These are phyloP conservation scores for Candida sojae DNA, from an alignment of 1,139 yeast genomes.

Conservation along the genomic window DNA sequence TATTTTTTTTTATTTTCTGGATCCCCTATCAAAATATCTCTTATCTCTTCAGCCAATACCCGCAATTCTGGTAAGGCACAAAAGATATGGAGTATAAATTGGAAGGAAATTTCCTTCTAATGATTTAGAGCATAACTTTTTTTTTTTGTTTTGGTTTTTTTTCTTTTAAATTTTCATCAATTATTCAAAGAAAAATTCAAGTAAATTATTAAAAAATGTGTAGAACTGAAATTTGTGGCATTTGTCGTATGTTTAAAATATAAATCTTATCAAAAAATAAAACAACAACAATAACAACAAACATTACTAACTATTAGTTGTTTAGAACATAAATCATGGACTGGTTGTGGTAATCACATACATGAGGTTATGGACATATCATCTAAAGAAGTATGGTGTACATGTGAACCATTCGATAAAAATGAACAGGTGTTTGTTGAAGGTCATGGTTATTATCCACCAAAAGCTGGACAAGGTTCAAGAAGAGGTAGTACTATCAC, in stretches of 20 bases:
- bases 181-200: background rate
- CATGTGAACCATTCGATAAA: slow-evolving; percentile 28
- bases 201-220: slow-evolving; percentile 25
- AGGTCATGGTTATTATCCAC: slow-evolving; percentile 36
- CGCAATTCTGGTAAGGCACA: background rate
- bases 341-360: slow-evolving; percentile 39
- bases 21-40: slow-evolving; percentile 2
- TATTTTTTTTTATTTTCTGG: too few species aligned
- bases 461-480: slow-evolving; percentile 45
- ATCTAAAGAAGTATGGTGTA: slow-evolving; percentile 40
- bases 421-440: slow-evolving; percentile 18
- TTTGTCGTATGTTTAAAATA: slow-evolving; percentile 24
- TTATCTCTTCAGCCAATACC: background rate
- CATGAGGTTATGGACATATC: slow-evolving; percentile 34
- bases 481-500: slow-evolving; percentile 15
- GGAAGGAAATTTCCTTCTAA: background rate
- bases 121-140: background rate
- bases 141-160: background rate
- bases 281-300: slow-evolving; percentile 2
- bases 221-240: slow-evolving; percentile 36
- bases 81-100: background rate
- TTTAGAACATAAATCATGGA: slow-evolving; percentile 33
- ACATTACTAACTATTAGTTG: too few species aligned
- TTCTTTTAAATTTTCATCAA: background rate
- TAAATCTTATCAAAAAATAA: slow-evolving; percentile 16